Evolutionary conservation across 257 asterid species (phyloP), one percentile per base, ranked within the genome.

Genomic region (Ehretia macrophylla): DNA sequence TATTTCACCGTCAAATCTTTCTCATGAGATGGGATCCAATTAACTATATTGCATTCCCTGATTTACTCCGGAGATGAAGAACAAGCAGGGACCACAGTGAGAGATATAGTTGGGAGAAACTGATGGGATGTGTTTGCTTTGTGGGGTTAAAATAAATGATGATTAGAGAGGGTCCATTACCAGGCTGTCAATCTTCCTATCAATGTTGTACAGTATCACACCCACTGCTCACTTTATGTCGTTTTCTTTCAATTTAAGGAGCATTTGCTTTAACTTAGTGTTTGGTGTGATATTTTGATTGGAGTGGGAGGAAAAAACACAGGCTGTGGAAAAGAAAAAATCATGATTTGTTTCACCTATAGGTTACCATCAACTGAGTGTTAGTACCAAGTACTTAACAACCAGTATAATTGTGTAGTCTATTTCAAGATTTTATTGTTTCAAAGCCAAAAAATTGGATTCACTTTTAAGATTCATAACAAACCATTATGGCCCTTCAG

Each of bases 21-120:
- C 44, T 38, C 11, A 38, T 5, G 44, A 38, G 6, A 38, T 38
- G 44, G 44, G 11, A 6, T 42, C 8, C 3, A 42, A 4, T 42
- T 42, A 4, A 42, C 5, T 4, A 42, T 42, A 42, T 10, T 2
- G 47, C 47, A 42, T 60, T 21, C 75, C 85, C 67, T 68, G 59
- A 76, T 62, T 84, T 78, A 78, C 84, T 81, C 77, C 73, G 77
- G 74, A 77, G 61, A 83, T 78, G 61, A 69, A 78, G 76, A 74
- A 59, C 59, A 56, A 67, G 53, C 71, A 66, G 51, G 84, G 83
- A 64, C 83, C 87, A 75, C 72, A 55, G 6, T 64, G 67, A 64
- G 67, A 55, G 63, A 51, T 48, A 42, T 49, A 18, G 74, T 69
- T 67, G 20, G 74, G 69, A 50, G 71, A 59, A 66, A 68, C 67